Evolutionary conservation across 495 filamentous ascomycete genomes (phyloP).

Genomic region (Penicillium psychrofluorescens): DNA sequence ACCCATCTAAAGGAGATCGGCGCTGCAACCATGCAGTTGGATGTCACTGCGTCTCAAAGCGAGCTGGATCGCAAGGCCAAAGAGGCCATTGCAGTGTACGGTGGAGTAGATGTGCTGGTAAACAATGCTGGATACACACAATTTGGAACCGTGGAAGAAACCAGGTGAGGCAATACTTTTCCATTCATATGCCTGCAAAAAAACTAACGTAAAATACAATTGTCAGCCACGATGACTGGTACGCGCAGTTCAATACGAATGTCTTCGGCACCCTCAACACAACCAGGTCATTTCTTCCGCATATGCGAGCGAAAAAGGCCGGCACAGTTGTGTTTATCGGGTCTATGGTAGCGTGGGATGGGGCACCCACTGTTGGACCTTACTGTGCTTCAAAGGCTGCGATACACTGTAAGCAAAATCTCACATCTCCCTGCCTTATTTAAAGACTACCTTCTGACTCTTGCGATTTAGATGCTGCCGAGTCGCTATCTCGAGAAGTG

Average conservation of each 20-base stretch:
- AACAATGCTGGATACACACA: constrained; percentile 30
- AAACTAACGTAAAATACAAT: too few relatives aligned
- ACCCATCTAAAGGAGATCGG: constrained; percentile 34
- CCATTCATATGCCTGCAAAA: too few relatives aligned
- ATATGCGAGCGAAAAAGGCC: constrained; percentile 30
- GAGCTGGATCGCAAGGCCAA: constrained; percentile 25
- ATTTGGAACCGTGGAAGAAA: neutral
- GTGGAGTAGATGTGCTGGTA: constrained; percentile 43
- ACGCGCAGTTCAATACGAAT: constrained; percentile 17
- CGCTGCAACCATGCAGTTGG: constrained; percentile 32
- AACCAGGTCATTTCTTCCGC: constrained; percentile 38
- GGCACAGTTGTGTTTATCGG: constrained; percentile 41
- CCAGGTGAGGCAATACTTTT: neutral
- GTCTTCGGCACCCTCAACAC: constrained; percentile 43
- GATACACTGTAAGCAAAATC: constrained; percentile 25
- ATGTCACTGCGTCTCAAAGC: constrained; percentile 32
- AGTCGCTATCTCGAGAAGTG: constrained; percentile 41
- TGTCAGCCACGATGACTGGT: constrained; percentile 5
- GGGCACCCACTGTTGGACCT: constrained; percentile 26
- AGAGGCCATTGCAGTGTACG: constrained; percentile 28
- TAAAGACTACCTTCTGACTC: neutral
- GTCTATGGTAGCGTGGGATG: constrained; percentile 33
- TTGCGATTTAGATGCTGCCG: constrained; percentile 21
- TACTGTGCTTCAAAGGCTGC: constrained; percentile 50
- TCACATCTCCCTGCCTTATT: neutral